phyloP scores from a whole-genome alignment of 148 eudicot genomes.

The Nepenthes gracilis region DNA sequence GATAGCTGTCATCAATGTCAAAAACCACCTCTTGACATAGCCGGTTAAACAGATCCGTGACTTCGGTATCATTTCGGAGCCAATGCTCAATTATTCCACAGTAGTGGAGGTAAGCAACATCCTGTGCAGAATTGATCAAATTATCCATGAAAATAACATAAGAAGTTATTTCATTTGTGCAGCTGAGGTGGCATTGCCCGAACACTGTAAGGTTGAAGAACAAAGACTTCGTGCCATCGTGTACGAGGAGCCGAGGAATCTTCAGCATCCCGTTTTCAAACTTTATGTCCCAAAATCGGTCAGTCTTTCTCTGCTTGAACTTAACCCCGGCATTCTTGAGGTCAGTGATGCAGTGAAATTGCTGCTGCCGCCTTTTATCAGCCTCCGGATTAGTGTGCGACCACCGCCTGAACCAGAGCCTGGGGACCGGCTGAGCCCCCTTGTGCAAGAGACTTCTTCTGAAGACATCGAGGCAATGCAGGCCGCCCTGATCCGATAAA shows the following conservation, averaged over 20 bases:
- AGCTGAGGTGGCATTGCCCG: constrained; percentile 30
- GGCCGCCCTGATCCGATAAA: constrained; percentile 45
- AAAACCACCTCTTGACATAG: constrained; percentile 53
- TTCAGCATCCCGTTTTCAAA: constrained; percentile 42
- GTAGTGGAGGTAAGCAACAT: constrained; percentile 29
- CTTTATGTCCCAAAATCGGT: constrained; percentile 49
- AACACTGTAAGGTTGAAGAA: constrained; percentile 42
- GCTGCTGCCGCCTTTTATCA: constrained; percentile 64
- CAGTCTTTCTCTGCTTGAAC: constrained; percentile 36
- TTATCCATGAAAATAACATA: constrained; percentile 16
- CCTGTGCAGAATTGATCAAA: constrained; percentile 6
- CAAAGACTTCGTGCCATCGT: constrained; percentile 16
- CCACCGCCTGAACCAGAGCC: constrained; percentile 58
- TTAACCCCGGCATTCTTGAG: constrained; percentile 66
- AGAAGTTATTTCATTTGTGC: constrained; percentile 9
- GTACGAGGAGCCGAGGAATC: constrained; percentile 18
- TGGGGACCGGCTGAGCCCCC: constrained; percentile 50
- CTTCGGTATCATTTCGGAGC: constrained; percentile 51
- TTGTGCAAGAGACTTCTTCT: constrained; percentile 48
- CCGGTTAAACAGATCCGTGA: constrained; percentile 45
- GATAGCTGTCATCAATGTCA: constrained; percentile 38
- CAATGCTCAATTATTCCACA: constrained; percentile 55
- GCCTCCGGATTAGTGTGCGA: constrained; percentile 38
- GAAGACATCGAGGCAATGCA: constrained; percentile 78
- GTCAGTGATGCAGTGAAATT: constrained; percentile 64